phyloP scores from a whole-genome alignment of 2,329 filamentous ascomycete genomes.

The Cylindrodendrum hubeiense region DNA sequence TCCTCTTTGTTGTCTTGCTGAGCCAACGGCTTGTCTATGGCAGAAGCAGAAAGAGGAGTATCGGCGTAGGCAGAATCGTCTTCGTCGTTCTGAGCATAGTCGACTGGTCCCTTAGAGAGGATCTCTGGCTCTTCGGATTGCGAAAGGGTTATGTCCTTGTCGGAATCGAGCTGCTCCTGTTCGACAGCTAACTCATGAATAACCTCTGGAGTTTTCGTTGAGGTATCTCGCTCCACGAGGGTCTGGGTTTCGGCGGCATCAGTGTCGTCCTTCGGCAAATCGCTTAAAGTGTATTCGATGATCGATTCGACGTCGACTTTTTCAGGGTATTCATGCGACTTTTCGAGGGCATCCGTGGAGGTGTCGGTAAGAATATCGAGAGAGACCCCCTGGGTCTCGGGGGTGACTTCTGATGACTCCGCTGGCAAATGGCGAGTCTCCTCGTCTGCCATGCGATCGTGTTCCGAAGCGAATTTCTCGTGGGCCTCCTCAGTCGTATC shows the following conservation, averaged over 20 bases:
- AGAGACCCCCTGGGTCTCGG: not conserved
- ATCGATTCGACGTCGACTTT: conserved; percentile 2
- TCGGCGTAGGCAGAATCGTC: not conserved
- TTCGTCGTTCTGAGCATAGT: not conserved
- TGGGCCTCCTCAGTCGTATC: not conserved
- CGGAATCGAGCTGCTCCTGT: not conserved
- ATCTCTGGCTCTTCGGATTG: not conserved
- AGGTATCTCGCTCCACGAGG: not conserved
- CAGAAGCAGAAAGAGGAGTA: not conserved
- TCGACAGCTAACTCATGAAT: not conserved
- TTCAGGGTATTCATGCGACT: conserved; percentile 7
- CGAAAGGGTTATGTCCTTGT: not conserved
- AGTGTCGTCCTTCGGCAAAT: conserved; percentile 7
- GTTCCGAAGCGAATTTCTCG: conserved; percentile 10
- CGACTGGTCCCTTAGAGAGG: not conserved
- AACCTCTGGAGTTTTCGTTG: not conserved
- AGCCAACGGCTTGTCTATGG: not conserved
- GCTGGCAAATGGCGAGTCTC: not conserved
- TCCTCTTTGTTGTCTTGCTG: not conserved
- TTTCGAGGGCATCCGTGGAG: not conserved
- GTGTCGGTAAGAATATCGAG: not conserved
- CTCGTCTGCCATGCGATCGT: not conserved
- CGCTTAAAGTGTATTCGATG: not conserved
- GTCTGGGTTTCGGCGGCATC: conserved; percentile 11
- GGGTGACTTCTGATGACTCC: not conserved